These are phyloP conservation scores for Lagenidium sp. DNA, from an alignment of 352 stramenopile species.

Conservation along the genomic window DNA sequence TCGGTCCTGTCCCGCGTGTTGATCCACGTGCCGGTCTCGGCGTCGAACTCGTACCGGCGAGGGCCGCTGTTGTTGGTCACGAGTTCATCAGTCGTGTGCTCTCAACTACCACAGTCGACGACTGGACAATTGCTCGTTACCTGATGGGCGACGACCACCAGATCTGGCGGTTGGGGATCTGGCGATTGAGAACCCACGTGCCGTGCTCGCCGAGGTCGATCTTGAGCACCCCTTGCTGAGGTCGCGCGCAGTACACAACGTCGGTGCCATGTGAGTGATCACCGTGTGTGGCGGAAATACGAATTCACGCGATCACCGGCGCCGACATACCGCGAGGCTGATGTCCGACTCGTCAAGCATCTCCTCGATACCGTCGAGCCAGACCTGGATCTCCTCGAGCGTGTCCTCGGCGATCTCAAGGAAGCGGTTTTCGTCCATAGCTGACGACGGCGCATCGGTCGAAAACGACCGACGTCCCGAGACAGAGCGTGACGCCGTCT, in stretches of 20 bases:
- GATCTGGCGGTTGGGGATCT: slow-evolving; percentile 95
- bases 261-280: neutral
- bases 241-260: neutral
- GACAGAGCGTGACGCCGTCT: too few species aligned
- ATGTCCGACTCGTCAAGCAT: slow-evolving; percentile 82
- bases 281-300: neutral
- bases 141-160: slow-evolving; percentile 96
- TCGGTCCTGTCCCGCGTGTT: slow-evolving; percentile 78
- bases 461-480: too few species aligned
- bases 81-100: too few species aligned
- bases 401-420: slow-evolving; percentile 66
- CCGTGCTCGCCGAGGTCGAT: slow-evolving; percentile 90
- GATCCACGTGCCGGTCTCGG: slow-evolving; percentile 53
- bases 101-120: too few species aligned
- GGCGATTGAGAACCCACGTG: slow-evolving; percentile 97
- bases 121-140: too few species aligned
- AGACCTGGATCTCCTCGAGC: slow-evolving; percentile 65
- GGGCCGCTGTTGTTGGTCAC: too few species aligned
- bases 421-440: slow-evolving; percentile 64
- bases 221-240: slow-evolving; percentile 93
- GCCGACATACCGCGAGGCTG: slow-evolving; percentile 40
- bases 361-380: slow-evolving; percentile 77
- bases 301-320: neutral
- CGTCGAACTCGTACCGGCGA: slow-evolving; percentile 86
- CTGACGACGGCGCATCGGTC: neutral